Base-by-base conservation (phyloP, 1,284 basidiomycete species). In the Boletus calvinii region DNA sequence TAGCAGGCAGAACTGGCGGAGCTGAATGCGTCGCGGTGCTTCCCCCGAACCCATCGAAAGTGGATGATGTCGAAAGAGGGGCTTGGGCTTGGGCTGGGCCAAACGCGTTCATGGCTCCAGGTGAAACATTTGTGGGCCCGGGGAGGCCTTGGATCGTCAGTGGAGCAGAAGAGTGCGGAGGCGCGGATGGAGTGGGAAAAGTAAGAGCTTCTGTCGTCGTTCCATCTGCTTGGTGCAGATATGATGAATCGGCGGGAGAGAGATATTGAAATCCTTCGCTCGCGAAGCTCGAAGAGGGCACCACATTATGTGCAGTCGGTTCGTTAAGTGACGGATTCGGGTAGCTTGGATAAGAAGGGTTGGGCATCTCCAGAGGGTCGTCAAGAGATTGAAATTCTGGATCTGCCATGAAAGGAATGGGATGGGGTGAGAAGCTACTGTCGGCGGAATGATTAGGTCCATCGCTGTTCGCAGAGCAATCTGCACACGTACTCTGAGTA, bases 401-500 rank as follows among this genome's bases (percentile, higher is more conserved):
- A 35, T 40, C 42, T 47, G 24, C 1, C n/a, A 4, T 20, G 6
- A 17, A n/a, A 50, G 35, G 43, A 22, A 20, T 1, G 30, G 34
- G 1, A 44, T 4, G 0, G 13, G 11, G 9, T 10, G 15, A 12
- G 18, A 17, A 15, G 17, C 24, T 39, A 10, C 24, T 52, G n/a
- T 35, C 1, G 18, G 18, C 2, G 13, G 34, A 12, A 37, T 0
- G 17, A 30, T 30, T 15, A 32, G n/a, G 38, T 48, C 18, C 26
- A 24, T 26, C 17, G 0, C 7, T 12, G 24, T 29, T 42, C 15
- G 9, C 12, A 18, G 17, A 11, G 15, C 3, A 48, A 34, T 37
- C 4, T 6, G 10, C 9, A 18, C 30, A 44, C 62, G 15, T 62
- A 62, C 59, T 15, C 9, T 8, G 4, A 3, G 43, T 24, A 10